Evolutionary conservation across 345 rosid species (phyloP), one percentile per base, ranked within the genome.

Genomic region (Odontarrhena argentea): DNA sequence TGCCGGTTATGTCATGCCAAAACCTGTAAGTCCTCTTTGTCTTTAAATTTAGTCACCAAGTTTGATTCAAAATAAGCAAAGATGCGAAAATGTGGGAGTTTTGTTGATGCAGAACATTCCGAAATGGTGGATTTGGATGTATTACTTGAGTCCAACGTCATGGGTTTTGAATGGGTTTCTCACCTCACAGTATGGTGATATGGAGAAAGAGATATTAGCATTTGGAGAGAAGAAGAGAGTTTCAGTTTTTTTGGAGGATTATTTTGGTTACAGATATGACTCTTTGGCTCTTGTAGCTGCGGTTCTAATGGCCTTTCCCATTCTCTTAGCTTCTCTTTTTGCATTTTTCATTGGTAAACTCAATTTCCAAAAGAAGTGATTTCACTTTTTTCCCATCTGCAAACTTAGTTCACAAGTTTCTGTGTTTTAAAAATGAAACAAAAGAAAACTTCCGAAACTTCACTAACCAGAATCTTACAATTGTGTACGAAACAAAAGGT

Each of bases 1-100:
- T 63, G 65, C 84, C 3, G 86, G 83, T n/a, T 82, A 67, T 75
- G 72, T 82, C 24, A 82, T 82, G 8, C 80, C 80, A 26, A 74
- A 71, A 77, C 80, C 73, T 45, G 84, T 73, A 75, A 77, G 73
- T 32, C 55, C 26, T 47, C 45, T 50, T 28, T 32, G 36, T 32
- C 36, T 32, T 32, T 32, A 32, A 32, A 32, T 32, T 6, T 3
- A 32, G 36, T 5, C 6, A 5, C 6, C 1, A 32, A 32, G 56
- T 18, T 45, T 2, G 25, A 22, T 28, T 28, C 32, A 30, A 22
- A 36, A 7, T 25, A 48, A 42, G 7, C 49, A 46, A 18, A 53
- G 25, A n/a, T 13, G 8, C 18, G 51, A 55, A 0, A 13, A 43
- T 66, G 12, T 7, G 24, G 1, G 55, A 13, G 24, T 58, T 44